These are phyloP conservation scores for Pisolithus orientalis DNA, from an alignment of 768 basidiomycete genomes.

Conservation along the genomic window DNA sequence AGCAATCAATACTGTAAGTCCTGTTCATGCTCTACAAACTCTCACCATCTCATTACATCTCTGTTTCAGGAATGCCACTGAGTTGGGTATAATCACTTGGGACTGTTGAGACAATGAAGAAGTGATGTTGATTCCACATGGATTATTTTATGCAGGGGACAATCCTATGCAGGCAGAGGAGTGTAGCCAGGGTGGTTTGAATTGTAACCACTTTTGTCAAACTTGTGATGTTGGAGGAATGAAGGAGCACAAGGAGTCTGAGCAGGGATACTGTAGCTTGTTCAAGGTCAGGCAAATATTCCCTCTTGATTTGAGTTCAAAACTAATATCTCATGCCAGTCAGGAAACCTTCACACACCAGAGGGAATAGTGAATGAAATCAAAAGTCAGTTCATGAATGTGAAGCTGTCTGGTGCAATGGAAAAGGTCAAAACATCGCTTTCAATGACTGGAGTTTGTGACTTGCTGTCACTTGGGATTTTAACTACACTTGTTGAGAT, in stretches of 20 bases:
- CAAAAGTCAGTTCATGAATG: background rate
- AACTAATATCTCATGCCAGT: background rate
- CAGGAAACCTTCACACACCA: background rate
- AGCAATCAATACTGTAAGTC: conserved; percentile 28
- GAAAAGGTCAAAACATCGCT: conserved; percentile 1
- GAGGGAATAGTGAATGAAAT: background rate
- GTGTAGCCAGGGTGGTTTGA: conserved; percentile 33
- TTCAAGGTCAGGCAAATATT: conserved; percentile 20
- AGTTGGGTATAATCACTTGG: conserved; percentile 19
- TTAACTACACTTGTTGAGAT: conserved; percentile 1
- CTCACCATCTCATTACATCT: no score
- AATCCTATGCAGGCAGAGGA: conserved; percentile 27
- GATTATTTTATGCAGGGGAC: conserved; percentile 28
- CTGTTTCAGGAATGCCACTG: background rate
- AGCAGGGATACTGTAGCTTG: conserved; percentile 30
- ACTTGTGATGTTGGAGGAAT: conserved; percentile 35
- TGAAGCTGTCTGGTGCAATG: background rate
- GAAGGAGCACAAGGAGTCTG: conserved; percentile 24
- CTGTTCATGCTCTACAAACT: conserved; percentile 6
- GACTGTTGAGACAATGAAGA: conserved; percentile 20
- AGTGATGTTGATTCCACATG: conserved; percentile 10
- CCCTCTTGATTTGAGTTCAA: background rate
- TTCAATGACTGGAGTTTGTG: background rate
- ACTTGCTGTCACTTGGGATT: background rate
- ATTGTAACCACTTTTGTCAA: conserved; percentile 35